Evolutionary conservation across 2,329 filamentous ascomycete species (phyloP), one percentile per base, ranked within the genome.

Genomic region (Penicillium sp.): DNA sequence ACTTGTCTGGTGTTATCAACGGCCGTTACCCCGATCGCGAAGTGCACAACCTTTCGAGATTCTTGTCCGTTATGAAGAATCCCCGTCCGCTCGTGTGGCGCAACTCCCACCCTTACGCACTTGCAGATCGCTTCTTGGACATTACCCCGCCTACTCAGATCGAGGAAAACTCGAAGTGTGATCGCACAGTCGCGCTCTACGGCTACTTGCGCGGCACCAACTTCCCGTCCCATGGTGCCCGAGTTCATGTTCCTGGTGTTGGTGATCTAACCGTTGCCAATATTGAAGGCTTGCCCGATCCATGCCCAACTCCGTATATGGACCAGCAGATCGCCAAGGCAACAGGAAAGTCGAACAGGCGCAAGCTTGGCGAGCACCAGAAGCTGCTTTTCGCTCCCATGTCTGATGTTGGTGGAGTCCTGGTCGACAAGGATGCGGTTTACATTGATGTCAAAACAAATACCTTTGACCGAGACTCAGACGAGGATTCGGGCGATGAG

Each of bases 31-130:
- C 93, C 0, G 93, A 98, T 68, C 83, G 94, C 56, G 94, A 98
- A 70, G 83, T 98, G 15, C 87, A 97, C 72, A 98, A 98, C 64
- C 71, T 98, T 47, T 95, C 88, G 13, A 82, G 94, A 48, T 98
- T 98, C 69, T 77, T 98, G 57, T 95, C 88, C 19, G 89, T 98
- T 58, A 98, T 98, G 94, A 98, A 98, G 77, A 98, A 95, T 66
- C 91, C 94, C 4, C 80, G 93, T 52, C 93, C 93, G n/a, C 76
- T 98, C 28, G 77, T 98, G 37, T 98, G 93, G 91, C 81, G 94
- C 52, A 98, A 98, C 67, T 86, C 88, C 1, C 93, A 98, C 74
- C 90, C 91, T 4, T 98, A 98, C 68, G 83, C 88, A 51, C 76
- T 98, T 48, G 87, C 93, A 51, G 93, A 98, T 72, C 88, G 90